Conservation (phyloP, 495 filamentous ascomycete genomes). For the Astrocystis sublimbata region DNA sequence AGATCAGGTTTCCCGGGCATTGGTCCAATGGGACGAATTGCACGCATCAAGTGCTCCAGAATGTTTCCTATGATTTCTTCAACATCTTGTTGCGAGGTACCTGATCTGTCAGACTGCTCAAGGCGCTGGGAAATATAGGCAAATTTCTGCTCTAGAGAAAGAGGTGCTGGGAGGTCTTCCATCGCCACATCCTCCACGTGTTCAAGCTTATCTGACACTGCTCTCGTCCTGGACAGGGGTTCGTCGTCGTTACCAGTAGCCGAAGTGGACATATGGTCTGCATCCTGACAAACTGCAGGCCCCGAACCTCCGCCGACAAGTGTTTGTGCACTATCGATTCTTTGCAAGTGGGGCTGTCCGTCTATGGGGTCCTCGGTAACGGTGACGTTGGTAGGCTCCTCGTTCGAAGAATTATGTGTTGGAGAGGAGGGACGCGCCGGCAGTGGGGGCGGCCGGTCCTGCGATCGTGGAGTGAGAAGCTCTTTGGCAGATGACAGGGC, state of each 20-base stretch:
- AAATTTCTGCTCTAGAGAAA: conserved; percentile 44
- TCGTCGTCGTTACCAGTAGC: neutral
- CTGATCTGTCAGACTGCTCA: conserved; percentile 45
- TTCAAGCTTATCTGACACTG: conserved; percentile 8
- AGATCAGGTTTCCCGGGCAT: conserved; percentile 56
- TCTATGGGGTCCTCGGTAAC: conserved; percentile 28
- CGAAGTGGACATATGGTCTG: neutral
- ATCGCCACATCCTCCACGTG: conserved; percentile 26
- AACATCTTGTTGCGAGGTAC: conserved; percentile 76
- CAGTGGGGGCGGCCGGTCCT: conserved; percentile 30
- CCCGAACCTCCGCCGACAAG: conserved; percentile 40
- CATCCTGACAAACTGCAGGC: neutral
- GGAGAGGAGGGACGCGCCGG: conserved; percentile 35
- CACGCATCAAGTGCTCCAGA: conserved; percentile 84
- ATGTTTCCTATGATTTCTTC: conserved; percentile 93
- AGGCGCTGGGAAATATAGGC: conserved; percentile 36
- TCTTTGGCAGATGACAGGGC: conserved; percentile 54
- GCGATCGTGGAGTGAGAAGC: conserved; percentile 25
- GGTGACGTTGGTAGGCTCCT: conserved; percentile 18
- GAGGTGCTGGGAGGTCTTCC: conserved; percentile 23
- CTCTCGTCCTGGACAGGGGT: neutral
- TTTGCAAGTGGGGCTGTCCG: conserved; percentile 33
- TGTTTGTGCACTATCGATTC: conserved; percentile 45
- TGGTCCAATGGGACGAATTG: conserved; percentile 64
- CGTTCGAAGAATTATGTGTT: conserved; percentile 19